Conservation (phyloP, 2,329 filamentous ascomycete species). For the Chaetomium strumarium region DNA sequence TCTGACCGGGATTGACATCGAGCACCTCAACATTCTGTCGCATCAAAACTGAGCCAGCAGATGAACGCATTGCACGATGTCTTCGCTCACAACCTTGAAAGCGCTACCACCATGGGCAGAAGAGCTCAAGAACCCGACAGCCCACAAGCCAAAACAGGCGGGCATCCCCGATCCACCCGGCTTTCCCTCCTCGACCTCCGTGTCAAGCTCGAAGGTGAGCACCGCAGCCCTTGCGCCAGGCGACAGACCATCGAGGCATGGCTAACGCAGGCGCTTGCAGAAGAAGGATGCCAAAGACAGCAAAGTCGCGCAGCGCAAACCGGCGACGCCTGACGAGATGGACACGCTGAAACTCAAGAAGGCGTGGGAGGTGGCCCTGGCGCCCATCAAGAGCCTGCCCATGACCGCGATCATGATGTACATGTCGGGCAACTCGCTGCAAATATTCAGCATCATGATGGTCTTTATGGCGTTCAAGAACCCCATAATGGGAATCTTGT, state of each 20-base stretch:
- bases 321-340: slow-evolving; percentile 76
- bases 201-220: slow-evolving; percentile 49
- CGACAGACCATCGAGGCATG: neutral
- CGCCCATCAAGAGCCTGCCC: slow-evolving; percentile 85
- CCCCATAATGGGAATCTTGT: slow-evolving; percentile 76
- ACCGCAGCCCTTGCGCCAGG: neutral
- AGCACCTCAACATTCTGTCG: too few relatives aligned
- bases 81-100: slow-evolving; percentile 13
- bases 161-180: slow-evolving; percentile 81
- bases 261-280: slow-evolving; percentile 27
- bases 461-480: slow-evolving; percentile 99
- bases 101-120: slow-evolving; percentile 69
- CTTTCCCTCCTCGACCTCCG: slow-evolving; percentile 56
- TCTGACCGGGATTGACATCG: too few relatives aligned
- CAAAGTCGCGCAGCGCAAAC: slow-evolving; percentile 51
- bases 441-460: slow-evolving; percentile 99
- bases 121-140: slow-evolving; percentile 67
- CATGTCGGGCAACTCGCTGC: slow-evolving; percentile 97
- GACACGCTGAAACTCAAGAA: slow-evolving; percentile 97
- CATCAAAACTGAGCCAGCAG: too few relatives aligned
- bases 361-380: slow-evolving; percentile 94
- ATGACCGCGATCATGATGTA: slow-evolving; percentile 99
- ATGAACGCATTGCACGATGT: slow-evolving; percentile 21
- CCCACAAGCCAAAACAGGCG: slow-evolving; percentile 57
- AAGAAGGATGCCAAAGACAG: slow-evolving; percentile 46